phyloP scores from a whole-genome alignment of 1,284 basidiomycete genomes.

The Mycena citricolor region DNA sequence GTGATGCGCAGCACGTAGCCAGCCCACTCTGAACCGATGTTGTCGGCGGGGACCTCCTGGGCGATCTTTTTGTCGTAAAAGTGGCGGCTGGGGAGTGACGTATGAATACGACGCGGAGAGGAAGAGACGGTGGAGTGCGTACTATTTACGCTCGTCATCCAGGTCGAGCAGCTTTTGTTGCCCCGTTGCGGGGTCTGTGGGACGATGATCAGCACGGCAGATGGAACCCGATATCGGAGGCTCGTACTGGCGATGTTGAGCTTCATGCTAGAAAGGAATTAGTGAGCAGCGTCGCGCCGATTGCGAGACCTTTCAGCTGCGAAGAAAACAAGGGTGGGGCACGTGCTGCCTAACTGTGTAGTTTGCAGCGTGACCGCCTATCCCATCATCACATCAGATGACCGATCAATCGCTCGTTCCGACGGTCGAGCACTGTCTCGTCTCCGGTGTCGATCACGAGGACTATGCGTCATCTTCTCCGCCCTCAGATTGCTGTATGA shows the following conservation, averaged over 20 bases:
- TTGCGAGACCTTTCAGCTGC: slow-evolving; percentile 1
- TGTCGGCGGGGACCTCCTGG: slow-evolving; percentile 91
- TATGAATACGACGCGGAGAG: neutral
- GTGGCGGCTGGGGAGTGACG: slow-evolving; percentile 61
- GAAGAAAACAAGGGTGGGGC: slow-evolving; percentile 6
- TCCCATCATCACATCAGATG: too few relatives aligned
- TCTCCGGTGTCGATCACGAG: too few relatives aligned
- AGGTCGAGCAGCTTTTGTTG: slow-evolving; percentile 95
- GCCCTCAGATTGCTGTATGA: too few relatives aligned
- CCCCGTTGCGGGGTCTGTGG: slow-evolving; percentile 89
- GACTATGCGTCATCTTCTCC: too few relatives aligned
- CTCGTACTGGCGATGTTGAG: slow-evolving; percentile 92
- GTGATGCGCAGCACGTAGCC: slow-evolving; percentile 98
- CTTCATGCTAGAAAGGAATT: slow-evolving; percentile 66
- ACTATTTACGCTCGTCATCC: slow-evolving; percentile 88
- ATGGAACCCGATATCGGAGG: slow-evolving; percentile 7
- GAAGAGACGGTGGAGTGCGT: slow-evolving; percentile 21
- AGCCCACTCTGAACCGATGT: slow-evolving; percentile 94
- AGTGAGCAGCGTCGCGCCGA: slow-evolving; percentile 10
- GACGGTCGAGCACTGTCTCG: too few relatives aligned
- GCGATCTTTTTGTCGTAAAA: slow-evolving; percentile 97
- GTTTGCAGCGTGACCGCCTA: too few relatives aligned
- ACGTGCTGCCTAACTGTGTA: neutral
- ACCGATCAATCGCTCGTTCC: too few relatives aligned
- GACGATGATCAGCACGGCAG: slow-evolving; percentile 24